Percentiles rank a stretch among this genome's conserved stretches.
Conservation (phyloP, 805 yeast genomes). For the Candida krabiensis region DNA sequence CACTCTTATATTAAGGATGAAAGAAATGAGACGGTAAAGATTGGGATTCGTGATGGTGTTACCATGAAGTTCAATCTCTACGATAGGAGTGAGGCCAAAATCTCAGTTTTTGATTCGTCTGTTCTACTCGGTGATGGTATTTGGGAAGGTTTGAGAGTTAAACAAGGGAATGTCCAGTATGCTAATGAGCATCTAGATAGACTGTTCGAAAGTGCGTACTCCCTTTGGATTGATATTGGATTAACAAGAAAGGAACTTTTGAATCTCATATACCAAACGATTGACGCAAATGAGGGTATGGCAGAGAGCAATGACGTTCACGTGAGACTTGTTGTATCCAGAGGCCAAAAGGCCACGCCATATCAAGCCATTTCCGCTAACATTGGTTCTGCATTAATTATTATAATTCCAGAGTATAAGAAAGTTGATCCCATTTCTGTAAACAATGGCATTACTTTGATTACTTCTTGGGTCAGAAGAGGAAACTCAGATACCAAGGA, state of each 20-base stretch:
- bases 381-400: slow-evolving; percentile 11
- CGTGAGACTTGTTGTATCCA: slow-evolving; percentile 8
- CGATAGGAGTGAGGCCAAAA: slow-evolving; percentile 9
- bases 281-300: slow-evolving; percentile 14
- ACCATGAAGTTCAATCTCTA: slow-evolving; percentile 8
- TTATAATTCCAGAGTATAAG: slow-evolving; percentile 13
- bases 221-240: slow-evolving; percentile 8
- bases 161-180: slow-evolving; percentile 7
- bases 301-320: slow-evolving; percentile 10
- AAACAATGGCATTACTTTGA: slow-evolving; percentile 3
- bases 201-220: slow-evolving; percentile 9
- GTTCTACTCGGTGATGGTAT: slow-evolving; percentile 14
- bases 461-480: slow-evolving; percentile 9
- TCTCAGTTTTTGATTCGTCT: slow-evolving; percentile 13
- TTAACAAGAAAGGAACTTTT: slow-evolving; percentile 5
- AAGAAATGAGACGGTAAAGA: slow-evolving; percentile 8
- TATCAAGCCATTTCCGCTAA: slow-evolving; percentile 10
- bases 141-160: slow-evolving; percentile 13
- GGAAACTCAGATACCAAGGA: slow-evolving; percentile 11
- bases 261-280: slow-evolving; percentile 6
- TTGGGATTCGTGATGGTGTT: slow-evolving; percentile 15
- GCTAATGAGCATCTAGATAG: slow-evolving; percentile 11
- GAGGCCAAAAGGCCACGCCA: slow-evolving; percentile 12
- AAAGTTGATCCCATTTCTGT: slow-evolving; percentile 6
- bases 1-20: slow-evolving; percentile 11